Base-by-base conservation (phyloP, 2,329 filamentous ascomycete species). In the Penicillium polonicum region DNA sequence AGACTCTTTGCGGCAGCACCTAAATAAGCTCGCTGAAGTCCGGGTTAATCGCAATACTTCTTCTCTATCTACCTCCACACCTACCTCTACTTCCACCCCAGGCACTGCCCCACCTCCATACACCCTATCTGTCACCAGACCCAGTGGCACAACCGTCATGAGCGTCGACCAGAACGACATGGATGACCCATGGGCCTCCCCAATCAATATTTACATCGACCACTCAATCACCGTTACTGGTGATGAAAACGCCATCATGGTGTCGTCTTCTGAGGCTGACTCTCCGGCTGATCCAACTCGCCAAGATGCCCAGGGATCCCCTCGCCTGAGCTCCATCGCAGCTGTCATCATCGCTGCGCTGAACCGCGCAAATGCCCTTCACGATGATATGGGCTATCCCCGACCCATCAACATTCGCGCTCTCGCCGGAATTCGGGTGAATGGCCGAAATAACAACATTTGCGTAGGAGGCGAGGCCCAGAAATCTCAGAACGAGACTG, bases 201-300 rank as follows among this genome's bases (percentile, higher is more conserved):
- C 65, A 8, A 66, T 75, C 38, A 67, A 61, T 12, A 72, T 76
- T 54, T 66, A 68, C 38, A 70, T 77, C 44, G 72, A 76, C 54
- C 65, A 67, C 9, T 75, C 72, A 5, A 73, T 76, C 57, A 65
- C 57, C 29, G 62, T 76, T 17, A 58, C 63, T 12, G 74, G 74
- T 17, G 63, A 72, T 53, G 65, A 58, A n/a, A 77, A 75, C 60
- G 68, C 65, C 2, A 56, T 75, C 44, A 60, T 63, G 23, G 60
- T 75, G 19, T 63, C 55, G 13, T 15, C 48, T 27, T 29, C 27
- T 33, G 35, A 29, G 12, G 5, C 19, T 9, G n/a, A 10, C 5
- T 35, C 23, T 33, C 3, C 21, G 5, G 8, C 43, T 23, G 38
- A 13, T 13, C 17, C n/a, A 10, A 42, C 38, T 5, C 41, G 19